A percentile compares a stretch with the other conserved stretches of the same genome.
phyloP scores from a whole-genome alignment of 768 basidiomycete species.

The Lactarius deliciosus region DNA sequence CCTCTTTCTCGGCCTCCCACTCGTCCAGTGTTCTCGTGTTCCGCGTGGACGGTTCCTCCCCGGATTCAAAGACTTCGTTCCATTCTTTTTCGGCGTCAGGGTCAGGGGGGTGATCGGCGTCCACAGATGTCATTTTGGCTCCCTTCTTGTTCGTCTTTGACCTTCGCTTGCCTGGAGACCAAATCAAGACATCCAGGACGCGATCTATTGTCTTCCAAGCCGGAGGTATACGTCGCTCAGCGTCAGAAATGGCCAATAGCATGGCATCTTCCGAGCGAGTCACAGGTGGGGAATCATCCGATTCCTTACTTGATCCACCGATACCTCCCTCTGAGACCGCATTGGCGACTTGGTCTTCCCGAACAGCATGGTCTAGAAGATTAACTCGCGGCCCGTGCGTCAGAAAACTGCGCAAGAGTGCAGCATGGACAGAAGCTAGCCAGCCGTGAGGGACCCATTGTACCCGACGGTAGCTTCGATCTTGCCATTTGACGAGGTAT shows the following conservation, averaged over 20 bases:
- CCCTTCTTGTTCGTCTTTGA: conserved; percentile 30
- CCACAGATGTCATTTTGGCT: conserved; percentile 33
- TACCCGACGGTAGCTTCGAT: conserved; percentile 71
- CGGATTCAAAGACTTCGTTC: conserved; percentile 49
- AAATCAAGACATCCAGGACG: conserved; percentile 77
- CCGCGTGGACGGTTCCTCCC: conserved; percentile 59
- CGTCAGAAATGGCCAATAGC: conserved; percentile 57
- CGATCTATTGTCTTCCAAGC: conserved; percentile 91
- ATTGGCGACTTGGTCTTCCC: conserved; percentile 35
- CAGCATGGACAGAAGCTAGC: conserved; percentile 65
- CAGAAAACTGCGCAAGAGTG: conserved; percentile 78
- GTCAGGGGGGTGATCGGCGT: conserved; percentile 36
- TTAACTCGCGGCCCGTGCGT: conserved; percentile 64
- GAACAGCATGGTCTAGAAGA: conserved; percentile 51
- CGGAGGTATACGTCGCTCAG: conserved; percentile 68
- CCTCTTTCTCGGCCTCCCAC: conserved; percentile 51
- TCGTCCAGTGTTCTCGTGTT: conserved; percentile 60
- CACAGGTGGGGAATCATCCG: conserved; percentile 20
- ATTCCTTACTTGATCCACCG: conserved; percentile 36
- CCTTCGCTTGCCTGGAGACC: conserved; percentile 44
- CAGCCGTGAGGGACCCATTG: conserved; percentile 95
- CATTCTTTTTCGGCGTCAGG: conserved; percentile 33
- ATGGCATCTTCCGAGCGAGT: conserved; percentile 26
- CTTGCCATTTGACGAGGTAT: conserved; percentile 90
- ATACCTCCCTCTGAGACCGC: conserved; percentile 41